Evolutionary conservation across 1,284 basidiomycete genomes (phyloP), one percentile per base, ranked within the genome.

Genomic region (Termitomyces sp.): DNA sequence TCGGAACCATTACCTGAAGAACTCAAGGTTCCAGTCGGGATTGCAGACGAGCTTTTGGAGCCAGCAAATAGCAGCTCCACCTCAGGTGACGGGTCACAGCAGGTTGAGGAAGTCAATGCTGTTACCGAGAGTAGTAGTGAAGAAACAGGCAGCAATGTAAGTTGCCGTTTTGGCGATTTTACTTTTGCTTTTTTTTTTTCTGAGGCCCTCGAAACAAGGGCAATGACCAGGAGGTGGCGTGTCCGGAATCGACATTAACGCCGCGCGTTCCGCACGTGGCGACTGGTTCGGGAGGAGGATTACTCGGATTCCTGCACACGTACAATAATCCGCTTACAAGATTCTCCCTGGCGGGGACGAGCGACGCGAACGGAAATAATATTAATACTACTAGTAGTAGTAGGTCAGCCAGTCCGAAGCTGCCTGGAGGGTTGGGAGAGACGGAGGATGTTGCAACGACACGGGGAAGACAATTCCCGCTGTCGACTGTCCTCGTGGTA

Each of bases 401-500:
- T n/a, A n/a, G n/a, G n/a, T n/a, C n/a, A n/a, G n/a, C n/a, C n/a
- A 43, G 40, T 13, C 50, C 50, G 31, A 52, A 48, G 31, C 13
- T 64, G 30, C 60, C 59, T 30, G 69, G 66, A 2, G 67, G 65
- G 5, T 55, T 66, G 34, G 62, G 53, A 11, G 65, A 64, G 34
- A 50, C 65, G 39, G 66, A 62, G 35, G 57, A 50, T 24, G 57
- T 34, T 13, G 49, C 51, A 49, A 19, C 28, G 31, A 45, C 39
- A 14, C 14, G 52, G 48, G 40, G 56, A 50, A 47, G 46, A 50
- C 52, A 55, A 57, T 73, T 73, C 56, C 62, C 68, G 34, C 60
- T 86, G 58, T 83, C 83, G 48, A 83, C 80, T 39, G 68, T 96
- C 50, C 66, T 98, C 57, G 73, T 95, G 53, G 81, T 89, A 14